Evolutionary conservation across 306 rosid genomes (phyloP).

Genomic region (Clitoria ternatea): DNA sequence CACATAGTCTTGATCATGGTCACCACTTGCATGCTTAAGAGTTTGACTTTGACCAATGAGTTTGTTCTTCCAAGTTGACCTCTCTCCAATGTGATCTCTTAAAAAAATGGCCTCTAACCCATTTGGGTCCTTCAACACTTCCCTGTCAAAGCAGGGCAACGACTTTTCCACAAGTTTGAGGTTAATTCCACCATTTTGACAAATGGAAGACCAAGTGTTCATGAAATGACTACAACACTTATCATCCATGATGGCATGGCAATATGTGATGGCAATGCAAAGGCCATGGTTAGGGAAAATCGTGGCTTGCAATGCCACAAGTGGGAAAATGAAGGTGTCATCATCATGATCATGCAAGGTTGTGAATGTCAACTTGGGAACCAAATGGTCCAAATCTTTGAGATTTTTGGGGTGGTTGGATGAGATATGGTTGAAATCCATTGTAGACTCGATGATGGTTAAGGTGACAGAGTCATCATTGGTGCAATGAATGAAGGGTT

Average conservation of each 20-base stretch:
- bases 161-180: not conserved
- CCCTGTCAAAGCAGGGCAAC: conserved; percentile 24
- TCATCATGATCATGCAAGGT: not conserved
- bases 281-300: conserved; percentile 29
- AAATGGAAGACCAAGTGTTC: conserved; percentile 28
- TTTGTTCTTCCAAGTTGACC: conserved; percentile 26
- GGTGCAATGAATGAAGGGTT: conserved; percentile 27
- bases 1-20: not conserved
- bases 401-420: conserved; percentile 6
- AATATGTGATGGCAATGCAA: conserved; percentile 37
- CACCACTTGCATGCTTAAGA: not conserved
- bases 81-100: conserved; percentile 16
- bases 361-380: conserved; percentile 18
- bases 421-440: conserved; percentile 19
- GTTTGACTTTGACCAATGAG: not conserved
- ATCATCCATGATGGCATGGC: conserved; percentile 35
- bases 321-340: conserved; percentile 16
- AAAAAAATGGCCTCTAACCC: conserved; percentile 24
- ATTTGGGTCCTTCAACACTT: conserved; percentile 16
- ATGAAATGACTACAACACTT: conserved; percentile 26
- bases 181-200: conserved; percentile 2
- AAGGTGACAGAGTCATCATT: not conserved
- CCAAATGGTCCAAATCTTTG: conserved; percentile 3
- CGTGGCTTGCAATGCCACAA: conserved; percentile 20
- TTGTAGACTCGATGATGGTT: not conserved